Evolutionary conservation across 257 asterid genomes (phyloP).

Genomic region (Craterostigma plantagineum): DNA sequence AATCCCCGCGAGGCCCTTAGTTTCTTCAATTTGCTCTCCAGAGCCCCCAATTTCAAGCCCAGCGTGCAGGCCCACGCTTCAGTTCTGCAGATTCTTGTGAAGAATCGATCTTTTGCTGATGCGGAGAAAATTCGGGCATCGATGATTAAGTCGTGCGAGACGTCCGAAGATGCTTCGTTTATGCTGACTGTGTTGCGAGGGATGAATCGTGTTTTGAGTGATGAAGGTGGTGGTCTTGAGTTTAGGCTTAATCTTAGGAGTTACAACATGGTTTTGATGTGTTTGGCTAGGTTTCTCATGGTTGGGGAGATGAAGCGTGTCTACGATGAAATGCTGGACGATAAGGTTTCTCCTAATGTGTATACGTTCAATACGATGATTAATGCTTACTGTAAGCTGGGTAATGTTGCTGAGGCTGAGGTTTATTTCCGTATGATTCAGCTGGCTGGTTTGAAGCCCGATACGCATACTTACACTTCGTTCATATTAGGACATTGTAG

Average conservation of each 20-base stretch:
- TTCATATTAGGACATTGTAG: constrained; percentile 64
- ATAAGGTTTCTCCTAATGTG: constrained; percentile 42
- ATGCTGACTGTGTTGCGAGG: constrained; percentile 22
- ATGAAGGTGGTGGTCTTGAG: constrained; percentile 11
- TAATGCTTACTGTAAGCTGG: constrained; percentile 53
- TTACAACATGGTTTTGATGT: constrained; percentile 47
- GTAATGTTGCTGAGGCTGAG: constrained; percentile 40
- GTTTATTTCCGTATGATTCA: constrained; percentile 33
- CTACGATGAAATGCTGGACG: constrained; percentile 43
- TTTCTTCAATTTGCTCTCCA: constrained; percentile 28
- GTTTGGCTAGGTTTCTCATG: constrained; percentile 33
- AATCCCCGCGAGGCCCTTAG: constrained; percentile 33
- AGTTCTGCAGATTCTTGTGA: constrained; percentile 28
- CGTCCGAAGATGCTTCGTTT: constrained; percentile 20
- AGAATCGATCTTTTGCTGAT: constrained; percentile 19
- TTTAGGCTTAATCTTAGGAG: constrained; percentile 32
- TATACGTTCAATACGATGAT: constrained; percentile 62
- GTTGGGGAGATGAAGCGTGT: constrained; percentile 40
- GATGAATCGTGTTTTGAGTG: constrained; percentile 17
- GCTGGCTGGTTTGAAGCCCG: constrained; percentile 50
- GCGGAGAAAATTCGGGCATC: constrained; percentile 30
- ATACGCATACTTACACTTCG: constrained; percentile 57
- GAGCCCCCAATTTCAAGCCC: constrained; percentile 36
- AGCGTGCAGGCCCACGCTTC: constrained; percentile 27
- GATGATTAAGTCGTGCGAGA: constrained; percentile 41